A percentile compares a stretch with the other conserved stretches of the same genome.
Conservation (phyloP, 83 land plant genomes). For the Picea mariana region DNA sequence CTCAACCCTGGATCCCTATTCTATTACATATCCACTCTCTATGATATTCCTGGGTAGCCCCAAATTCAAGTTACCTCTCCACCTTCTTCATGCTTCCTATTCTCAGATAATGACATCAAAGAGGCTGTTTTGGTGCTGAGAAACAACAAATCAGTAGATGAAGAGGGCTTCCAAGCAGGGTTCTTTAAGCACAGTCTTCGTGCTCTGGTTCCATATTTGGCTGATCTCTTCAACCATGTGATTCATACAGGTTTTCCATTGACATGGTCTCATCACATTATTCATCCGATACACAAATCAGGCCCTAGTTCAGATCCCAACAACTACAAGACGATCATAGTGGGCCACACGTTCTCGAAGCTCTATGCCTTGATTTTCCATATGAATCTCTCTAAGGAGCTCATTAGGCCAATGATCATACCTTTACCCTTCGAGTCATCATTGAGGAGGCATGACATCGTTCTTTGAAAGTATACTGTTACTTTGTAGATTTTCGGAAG, state of each 20-base stretch:
- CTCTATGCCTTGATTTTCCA: not conserved
- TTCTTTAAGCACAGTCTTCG: not conserved
- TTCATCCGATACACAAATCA: not conserved
- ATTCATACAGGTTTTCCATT: not conserved
- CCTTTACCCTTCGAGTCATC: too few species aligned
- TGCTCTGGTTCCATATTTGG: not conserved
- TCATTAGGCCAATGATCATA: not conserved
- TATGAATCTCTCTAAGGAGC: not conserved
- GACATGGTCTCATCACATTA: not conserved
- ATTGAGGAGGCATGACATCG: too few species aligned
- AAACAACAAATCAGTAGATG: not conserved
- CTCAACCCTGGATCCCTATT: not conserved
- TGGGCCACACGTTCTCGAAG: not conserved
- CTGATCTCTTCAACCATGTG: not conserved
- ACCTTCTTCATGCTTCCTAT: not conserved
- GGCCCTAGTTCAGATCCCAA: not conserved
- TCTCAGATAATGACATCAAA: not conserved
- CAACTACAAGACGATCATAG: not conserved
- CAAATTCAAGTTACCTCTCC: not conserved
- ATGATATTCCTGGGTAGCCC: not conserved
- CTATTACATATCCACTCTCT: not conserved
- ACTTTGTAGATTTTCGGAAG: too few species aligned
- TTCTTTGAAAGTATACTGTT: too few species aligned
- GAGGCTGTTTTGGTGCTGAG: not conserved
- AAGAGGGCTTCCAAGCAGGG: not conserved